A percentile compares a stretch with the other conserved stretches of the same genome.
Conservation (phyloP, 306 rosid species). For the Canavalia ensiformis region DNA sequence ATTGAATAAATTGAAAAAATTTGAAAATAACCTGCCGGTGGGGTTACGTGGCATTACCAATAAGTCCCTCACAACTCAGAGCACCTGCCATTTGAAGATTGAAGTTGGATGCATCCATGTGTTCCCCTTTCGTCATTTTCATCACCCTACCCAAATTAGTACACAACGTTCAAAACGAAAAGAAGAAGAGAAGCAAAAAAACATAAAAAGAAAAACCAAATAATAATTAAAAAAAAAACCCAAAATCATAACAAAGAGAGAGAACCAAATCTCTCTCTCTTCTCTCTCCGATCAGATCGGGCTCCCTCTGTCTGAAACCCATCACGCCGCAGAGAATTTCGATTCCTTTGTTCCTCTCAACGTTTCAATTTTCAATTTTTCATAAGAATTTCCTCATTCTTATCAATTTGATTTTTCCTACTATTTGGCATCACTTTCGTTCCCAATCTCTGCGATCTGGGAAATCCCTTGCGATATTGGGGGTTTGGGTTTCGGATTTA, state of each 20-base stretch:
- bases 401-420: conserved; percentile 1
- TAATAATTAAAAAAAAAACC: conserved; percentile 16
- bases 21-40: too few relatives aligned
- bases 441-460: conserved; percentile 50
- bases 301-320: conserved; percentile 44
- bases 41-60: too few relatives aligned
- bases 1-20: too few relatives aligned
- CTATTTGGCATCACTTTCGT: conserved; percentile 37
- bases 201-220: neutral
- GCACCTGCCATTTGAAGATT: neutral
- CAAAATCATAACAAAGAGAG: conserved; percentile 43
- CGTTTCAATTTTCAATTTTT: conserved; percentile 30
- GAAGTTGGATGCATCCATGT: neutral
- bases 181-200: conserved; percentile 34
- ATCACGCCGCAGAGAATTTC: conserved; percentile 31
- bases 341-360: conserved; percentile 25
- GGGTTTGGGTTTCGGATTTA: conserved; percentile 28
- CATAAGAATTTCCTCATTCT: conserved; percentile 17
- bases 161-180: conserved; percentile 26
- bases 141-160: neutral
- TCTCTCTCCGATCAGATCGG: conserved; percentile 80
- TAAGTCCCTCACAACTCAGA: too few relatives aligned
- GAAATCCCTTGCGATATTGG: conserved; percentile 28
- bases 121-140: conserved; percentile 34
- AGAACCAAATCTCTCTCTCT: conserved; percentile 54